Evolutionary conservation across 2,329 filamentous ascomycete species (phyloP), one percentile per base, ranked within the genome.

Genomic region (Paraphoma chrysanthemicola): DNA sequence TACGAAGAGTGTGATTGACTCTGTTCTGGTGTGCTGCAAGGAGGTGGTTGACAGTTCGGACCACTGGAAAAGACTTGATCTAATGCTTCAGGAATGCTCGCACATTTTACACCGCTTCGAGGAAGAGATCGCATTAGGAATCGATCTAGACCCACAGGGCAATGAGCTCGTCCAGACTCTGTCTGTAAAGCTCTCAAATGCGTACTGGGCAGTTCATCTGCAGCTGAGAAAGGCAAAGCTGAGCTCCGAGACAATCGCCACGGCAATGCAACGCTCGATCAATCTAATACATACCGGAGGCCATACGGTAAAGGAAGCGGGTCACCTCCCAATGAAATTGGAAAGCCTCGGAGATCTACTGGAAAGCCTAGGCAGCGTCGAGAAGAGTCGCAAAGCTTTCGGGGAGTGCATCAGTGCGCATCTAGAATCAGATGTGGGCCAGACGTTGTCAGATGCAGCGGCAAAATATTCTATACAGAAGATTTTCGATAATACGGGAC

Each of bases 141-240:
- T 53, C 8, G 38, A 54, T 29, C 30, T 53, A 14, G 41, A 49
- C 18, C 17, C 50, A 6, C 53, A 62, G 38, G 53, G 55, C 16
- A 51, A 51, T 9, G 54, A 65, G 7, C 51, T 68, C 16, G 51
- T 69, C 9, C 63, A 64, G 23, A 65, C 60, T 6, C 68, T 65
- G 30, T 80, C 85, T 54, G 83, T 89, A 59, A 90, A 88, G 65
- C 84, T 92, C 28, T 92, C 90, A 0, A 88, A 90, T 64, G 81
- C 90, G 3, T 91, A 91, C 70, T 92, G 88, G 70, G 80, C 86
- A n/a, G 81, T 85, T 46, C 86, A 87, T 67, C 76, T 84, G 16
- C 79, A 81, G 44, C 45, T 74, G 70, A 86, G 57, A 77, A 85
- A 84, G 23, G 63, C 76, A 0, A 76, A 77, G 4, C 79, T 79